Percentiles rank a stretch among this genome's conserved stretches.
These are phyloP conservation scores for Phialophora macrospora DNA, from an alignment of 2,329 filamentous ascomycete species.

Conservation along the genomic window DNA sequence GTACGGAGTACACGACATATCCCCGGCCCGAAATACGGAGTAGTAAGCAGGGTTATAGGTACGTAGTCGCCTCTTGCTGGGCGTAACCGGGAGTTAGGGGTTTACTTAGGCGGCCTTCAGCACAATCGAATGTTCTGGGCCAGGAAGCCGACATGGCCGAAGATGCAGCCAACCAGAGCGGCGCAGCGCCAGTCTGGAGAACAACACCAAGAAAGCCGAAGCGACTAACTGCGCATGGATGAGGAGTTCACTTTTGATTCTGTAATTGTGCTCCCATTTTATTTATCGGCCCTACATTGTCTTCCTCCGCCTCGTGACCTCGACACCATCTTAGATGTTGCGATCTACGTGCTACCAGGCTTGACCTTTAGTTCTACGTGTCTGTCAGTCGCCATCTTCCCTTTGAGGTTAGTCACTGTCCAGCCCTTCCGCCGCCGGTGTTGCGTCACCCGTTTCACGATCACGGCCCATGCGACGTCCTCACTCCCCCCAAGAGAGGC, in stretches of 20 bases:
- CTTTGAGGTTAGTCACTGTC: constrained; percentile 30
- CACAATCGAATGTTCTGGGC: constrained; percentile 17
- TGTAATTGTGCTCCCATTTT: constrained; percentile 4
- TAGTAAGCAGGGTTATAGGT: not conserved
- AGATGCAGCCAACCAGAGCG: constrained; percentile 15
- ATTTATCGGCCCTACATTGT: constrained; percentile 19
- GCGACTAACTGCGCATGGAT: constrained; percentile 1
- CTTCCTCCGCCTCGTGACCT: constrained; percentile 7
- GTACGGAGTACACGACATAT: not conserved
- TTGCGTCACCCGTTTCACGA: constrained; percentile 36
- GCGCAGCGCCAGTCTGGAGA: constrained; percentile 5
- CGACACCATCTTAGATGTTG: constrained; percentile 6
- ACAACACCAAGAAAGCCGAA: constrained; percentile 13
- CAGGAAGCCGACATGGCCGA: constrained; percentile 19
- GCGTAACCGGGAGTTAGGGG: constrained; percentile 14
- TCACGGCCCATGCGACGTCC: constrained; percentile 29
- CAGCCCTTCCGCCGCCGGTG: constrained; percentile 27
- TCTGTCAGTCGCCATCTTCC: constrained; percentile 8
- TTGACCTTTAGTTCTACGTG: constrained; percentile 3
- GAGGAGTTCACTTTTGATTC: constrained; percentile 1
- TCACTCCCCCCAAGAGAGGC: constrained; percentile 15
- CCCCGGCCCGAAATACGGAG: too few relatives aligned
- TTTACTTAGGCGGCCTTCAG: constrained; percentile 2
- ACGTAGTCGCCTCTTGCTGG: not conserved
- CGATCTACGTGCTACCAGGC: constrained; percentile 16